Conservation (phyloP, 345 rosid species). For the Conringia planisiliqua region DNA sequence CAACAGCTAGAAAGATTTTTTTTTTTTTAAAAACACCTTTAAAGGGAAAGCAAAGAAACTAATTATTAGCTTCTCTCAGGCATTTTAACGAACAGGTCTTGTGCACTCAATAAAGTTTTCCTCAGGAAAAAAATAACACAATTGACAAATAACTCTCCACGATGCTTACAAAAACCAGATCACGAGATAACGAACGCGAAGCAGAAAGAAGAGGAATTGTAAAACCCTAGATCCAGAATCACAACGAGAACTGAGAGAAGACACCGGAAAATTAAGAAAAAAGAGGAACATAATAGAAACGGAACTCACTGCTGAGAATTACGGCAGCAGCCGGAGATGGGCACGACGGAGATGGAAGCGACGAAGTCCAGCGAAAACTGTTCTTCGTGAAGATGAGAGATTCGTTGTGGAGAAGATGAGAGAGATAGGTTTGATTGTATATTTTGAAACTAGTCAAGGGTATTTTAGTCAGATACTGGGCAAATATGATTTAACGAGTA, state of each 20-base stretch:
- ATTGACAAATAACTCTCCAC: neutral
- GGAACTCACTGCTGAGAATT: slow-evolving; percentile 8
- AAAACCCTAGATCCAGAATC: slow-evolving; percentile 18
- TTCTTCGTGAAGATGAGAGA: neutral
- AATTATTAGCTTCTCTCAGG: slow-evolving; percentile 8
- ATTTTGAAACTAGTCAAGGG: neutral
- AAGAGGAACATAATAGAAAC: neutral
- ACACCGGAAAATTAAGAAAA: neutral
- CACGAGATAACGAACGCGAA: neutral
- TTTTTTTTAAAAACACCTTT: neutral
- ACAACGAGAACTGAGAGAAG: neutral
- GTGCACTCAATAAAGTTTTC: slow-evolving; percentile 3
- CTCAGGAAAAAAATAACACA: neutral
- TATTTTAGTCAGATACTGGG: neutral
- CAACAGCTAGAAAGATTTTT: neutral
- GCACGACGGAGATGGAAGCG: slow-evolving; percentile 1
- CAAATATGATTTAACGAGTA: neutral
- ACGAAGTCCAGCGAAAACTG: neutral
- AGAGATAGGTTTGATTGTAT: slow-evolving; percentile 5
- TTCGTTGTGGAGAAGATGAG: neutral
- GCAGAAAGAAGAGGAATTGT: neutral
- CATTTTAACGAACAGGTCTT: slow-evolving; percentile 17
- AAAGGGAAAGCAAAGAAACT: neutral
- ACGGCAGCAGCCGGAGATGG: neutral
- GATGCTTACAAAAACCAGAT: neutral